A percentile compares a stretch with the other conserved stretches of the same genome.
phyloP scores from a whole-genome alignment of 352 stramenopile species.

The Phytophthora lateralis region DNA sequence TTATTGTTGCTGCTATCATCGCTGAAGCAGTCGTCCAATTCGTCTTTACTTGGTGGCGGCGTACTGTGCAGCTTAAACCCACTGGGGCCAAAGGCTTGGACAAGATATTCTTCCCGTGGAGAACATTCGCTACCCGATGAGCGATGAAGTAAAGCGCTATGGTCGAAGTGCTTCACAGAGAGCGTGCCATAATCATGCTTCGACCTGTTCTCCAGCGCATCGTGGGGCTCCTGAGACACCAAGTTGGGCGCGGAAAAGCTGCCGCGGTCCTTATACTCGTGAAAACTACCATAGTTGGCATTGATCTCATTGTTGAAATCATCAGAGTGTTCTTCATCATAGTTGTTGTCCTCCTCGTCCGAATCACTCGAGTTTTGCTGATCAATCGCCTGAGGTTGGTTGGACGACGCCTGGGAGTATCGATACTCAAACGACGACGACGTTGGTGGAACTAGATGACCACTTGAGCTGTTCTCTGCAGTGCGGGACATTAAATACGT shows the following conservation, averaged over 20 bases:
- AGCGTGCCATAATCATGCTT: constrained; percentile 28
- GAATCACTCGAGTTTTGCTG: constrained; percentile 14
- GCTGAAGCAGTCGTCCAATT: constrained; percentile 36
- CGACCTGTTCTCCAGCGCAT: constrained; percentile 24
- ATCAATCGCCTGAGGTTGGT: constrained; percentile 19
- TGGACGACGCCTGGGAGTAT: constrained; percentile 17
- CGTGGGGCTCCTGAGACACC: constrained; percentile 22
- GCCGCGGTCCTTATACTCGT: constrained; percentile 18
- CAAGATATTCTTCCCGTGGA: constrained; percentile 68
- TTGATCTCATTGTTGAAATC: constrained; percentile 29
- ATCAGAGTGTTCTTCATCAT: constrained; percentile 25
- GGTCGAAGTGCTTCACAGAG: constrained; percentile 24
- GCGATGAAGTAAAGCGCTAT: constrained; percentile 30
- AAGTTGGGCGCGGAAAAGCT: constrained; percentile 15
- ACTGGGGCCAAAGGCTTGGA: constrained; percentile 70
- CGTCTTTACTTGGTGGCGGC: constrained; percentile 32
- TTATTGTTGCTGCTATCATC: constrained; percentile 39
- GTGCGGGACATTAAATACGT: constrained; percentile 1
- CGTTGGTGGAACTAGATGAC: constrained; percentile 12
- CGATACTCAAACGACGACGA: constrained; percentile 26
- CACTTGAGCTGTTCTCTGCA: constrained; percentile 20
- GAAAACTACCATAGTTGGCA: constrained; percentile 3
- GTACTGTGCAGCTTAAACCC: constrained; percentile 53
- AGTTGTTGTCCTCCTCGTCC: constrained; percentile 33
- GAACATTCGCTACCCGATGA: constrained; percentile 46